Evolutionary conservation across 2,329 filamentous ascomycete species (phyloP), one percentile per base, ranked within the genome.

Genomic region (Pseudocercospora macadamiae): DNA sequence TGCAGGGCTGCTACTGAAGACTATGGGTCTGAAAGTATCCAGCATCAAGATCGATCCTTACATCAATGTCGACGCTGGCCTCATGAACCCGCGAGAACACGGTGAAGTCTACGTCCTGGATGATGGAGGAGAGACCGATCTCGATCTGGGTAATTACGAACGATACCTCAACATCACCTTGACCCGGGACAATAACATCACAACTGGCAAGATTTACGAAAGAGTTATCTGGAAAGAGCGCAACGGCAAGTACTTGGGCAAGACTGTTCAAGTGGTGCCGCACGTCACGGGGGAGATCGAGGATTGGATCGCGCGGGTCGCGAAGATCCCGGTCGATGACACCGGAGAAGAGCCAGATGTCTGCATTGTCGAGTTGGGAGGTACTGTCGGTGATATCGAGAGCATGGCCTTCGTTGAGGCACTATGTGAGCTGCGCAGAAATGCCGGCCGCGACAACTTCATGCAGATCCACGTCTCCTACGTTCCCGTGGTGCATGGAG

Each of bases 171-270:
- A 88, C 70, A 88, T 93, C 65, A 90, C 88, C 55, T 82, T 97
- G 61, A 91, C 86, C 7, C 83, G 88, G 62, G 92, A 96, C 68
- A 91, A 93, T 80, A 97, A 97, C 77, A 96, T 99, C 76, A 99
- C 95, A 3, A 96, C 93, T 4, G 95, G 95, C 72, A 97, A 97
- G 80, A 91, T 97, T 67, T 97, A 97, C 78, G 83, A 91, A 71
- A 86, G 89, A 69, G 93, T 97, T 54, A 92, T 96, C 69, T 86
- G 92, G 70, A 86, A 85, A 62, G 86, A 89, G 76, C 80, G 87
- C 64, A 77, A 79, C 62, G 87, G 86, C 55, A 88, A 95, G 73
- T 97, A 96, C 70, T 84, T 97, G 10, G 93, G 93, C 65, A 89
- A 89, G 87, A 89, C 75, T 92, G 93, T 16, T 89, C 92, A 97